Evolutionary conservation across 2,329 filamentous ascomycete species (phyloP), one percentile per base, ranked within the genome.

Genomic region (Fusarium setosum): DNA sequence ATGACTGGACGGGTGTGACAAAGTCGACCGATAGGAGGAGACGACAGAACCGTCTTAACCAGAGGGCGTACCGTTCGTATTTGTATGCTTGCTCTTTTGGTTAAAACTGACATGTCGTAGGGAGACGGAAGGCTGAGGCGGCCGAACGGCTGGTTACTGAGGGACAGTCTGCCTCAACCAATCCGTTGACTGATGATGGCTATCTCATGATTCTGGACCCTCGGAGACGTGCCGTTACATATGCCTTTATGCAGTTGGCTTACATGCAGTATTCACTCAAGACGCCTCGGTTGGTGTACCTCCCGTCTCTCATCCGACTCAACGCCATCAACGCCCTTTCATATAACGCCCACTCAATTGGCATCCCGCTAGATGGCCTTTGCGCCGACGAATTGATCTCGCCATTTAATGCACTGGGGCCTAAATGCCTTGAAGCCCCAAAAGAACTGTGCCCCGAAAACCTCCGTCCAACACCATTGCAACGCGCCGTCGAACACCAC

Each of bases 1-100:
- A 72, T 56, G 69, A 72, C 60, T 72, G 69, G 69, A 69, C 60
- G 12, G 69, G 69, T 4, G 56, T 69, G 10, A 71, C 66, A n/a
- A 59, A 63, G 20, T 40, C 68, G n/a, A 51, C 57, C 3, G 69
- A 72, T 23, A 53, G 70, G 37, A 63, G 70, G 23, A 63, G 60
- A 26, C 59, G 69, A 12, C 70, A 72, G 56, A 72, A 72, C 18
- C 70, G 70, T 31, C 50, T 72, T 32, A 72, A 71, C 26, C 63
- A 70, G 37, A 52, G 70, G 45, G 68, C 70, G 18, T 69, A 63
- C 50, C 62, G 69, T 72, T 21, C 63, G 69, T 63, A 20, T 45
- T 15, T 45, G 13, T n/a, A n/a, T 17, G 2, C 4, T 23, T 29
- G 11, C 13, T 24, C 8, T 18, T n/a, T n/a, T n/a, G n/a, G n/a